Percentiles rank a stretch among this genome's conserved stretches.
These are phyloP conservation scores for Penicillium macrosclerotiorum DNA, from an alignment of 495 filamentous ascomycete species.

Conservation along the genomic window DNA sequence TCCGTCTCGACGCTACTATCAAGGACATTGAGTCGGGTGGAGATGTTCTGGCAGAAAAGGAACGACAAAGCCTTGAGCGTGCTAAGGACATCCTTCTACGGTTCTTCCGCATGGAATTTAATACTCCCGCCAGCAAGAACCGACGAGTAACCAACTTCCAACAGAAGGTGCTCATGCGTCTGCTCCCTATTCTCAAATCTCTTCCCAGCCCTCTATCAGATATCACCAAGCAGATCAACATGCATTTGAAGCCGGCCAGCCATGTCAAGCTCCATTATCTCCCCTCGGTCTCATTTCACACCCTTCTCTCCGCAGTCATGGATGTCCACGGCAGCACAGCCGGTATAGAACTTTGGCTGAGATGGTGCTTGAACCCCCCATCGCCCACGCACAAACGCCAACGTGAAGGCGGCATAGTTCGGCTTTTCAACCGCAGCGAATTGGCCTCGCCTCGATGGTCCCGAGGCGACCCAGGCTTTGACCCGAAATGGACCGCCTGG, in stretches of 20 bases:
- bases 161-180: slow-evolving; percentile 21
- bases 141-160: slow-evolving; percentile 22
- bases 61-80: slow-evolving; percentile 11
- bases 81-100: slow-evolving; percentile 36
- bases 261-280: slow-evolving; percentile 25
- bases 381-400: slow-evolving; percentile 21
- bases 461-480: slow-evolving; percentile 29
- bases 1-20: slow-evolving; percentile 33
- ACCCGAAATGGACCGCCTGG: slow-evolving; percentile 27
- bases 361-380: slow-evolving; percentile 39
- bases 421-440: slow-evolving; percentile 26
- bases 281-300: slow-evolving; percentile 44
- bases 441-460: neutral
- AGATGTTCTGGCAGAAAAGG: slow-evolving; percentile 4
- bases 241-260: neutral
- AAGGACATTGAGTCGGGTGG: slow-evolving; percentile 6
- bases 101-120: slow-evolving; percentile 34
- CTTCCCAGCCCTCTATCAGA: slow-evolving; percentile 27
- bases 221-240: slow-evolving; percentile 18
- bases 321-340: slow-evolving; percentile 41
- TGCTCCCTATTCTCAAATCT: slow-evolving; percentile 26
- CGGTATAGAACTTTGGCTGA: slow-evolving; percentile 40
- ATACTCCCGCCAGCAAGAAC: slow-evolving; percentile 17
- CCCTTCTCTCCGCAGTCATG: slow-evolving; percentile 46
- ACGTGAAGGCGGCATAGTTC: slow-evolving; percentile 29